A percentile compares a stretch with the other conserved stretches of the same genome.
Evolutionary conservation across 164 flowering plant species (phyloP).

Genomic region (Stephania cephalantha): DNA sequence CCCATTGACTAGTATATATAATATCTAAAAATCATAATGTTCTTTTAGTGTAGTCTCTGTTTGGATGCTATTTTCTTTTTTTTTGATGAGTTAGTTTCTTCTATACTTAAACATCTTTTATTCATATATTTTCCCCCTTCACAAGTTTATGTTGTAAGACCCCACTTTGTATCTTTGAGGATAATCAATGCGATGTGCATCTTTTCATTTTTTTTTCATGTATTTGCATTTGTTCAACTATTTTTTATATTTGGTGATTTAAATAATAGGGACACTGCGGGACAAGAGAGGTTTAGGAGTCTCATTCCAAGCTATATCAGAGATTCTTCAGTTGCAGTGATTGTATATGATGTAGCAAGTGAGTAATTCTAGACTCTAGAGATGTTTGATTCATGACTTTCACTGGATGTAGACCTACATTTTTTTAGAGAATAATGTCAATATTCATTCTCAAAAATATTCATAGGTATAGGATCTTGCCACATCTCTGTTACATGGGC

Average conservation of each 20-base stretch:
- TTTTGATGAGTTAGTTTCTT: too few species aligned
- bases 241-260: background rate
- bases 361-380: slow-evolving; percentile 24
- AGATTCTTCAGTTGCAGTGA: slow-evolving; percentile 89
- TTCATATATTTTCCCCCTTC: too few species aligned
- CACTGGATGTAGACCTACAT: background rate
- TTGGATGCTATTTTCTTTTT: too few species aligned
- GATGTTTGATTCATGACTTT: background rate
- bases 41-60: too few species aligned
- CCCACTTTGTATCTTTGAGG: background rate
- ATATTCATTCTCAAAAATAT: too few species aligned
- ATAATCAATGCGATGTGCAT: background rate
- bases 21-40: too few species aligned
- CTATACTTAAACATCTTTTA: too few species aligned
- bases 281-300: slow-evolving; percentile 90
- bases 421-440: too few species aligned
- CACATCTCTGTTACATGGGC: background rate
- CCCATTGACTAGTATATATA: too few species aligned
- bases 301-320: slow-evolving; percentile 93
- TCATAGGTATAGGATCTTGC: background rate
- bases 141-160: too few species aligned
- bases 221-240: background rate
- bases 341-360: slow-evolving; percentile 91
- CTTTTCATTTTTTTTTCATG: background rate
- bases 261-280: slow-evolving; percentile 84